Conservation (phyloP, 257 asterid genomes). For the Misopates orontium region DNA sequence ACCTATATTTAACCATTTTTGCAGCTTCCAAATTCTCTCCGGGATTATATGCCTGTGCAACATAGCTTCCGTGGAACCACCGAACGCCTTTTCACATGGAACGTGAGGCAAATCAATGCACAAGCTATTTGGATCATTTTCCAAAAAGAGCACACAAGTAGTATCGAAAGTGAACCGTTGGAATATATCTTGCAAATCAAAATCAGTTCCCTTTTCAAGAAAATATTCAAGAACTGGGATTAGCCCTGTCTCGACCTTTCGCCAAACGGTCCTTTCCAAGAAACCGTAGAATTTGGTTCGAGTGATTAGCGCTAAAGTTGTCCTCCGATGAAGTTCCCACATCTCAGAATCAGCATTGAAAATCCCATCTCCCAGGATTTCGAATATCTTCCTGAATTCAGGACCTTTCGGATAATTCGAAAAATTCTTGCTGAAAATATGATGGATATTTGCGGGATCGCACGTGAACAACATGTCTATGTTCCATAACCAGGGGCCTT, state of each 20-base stretch:
- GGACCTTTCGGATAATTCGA: conserved; percentile 36
- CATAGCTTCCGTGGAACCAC: conserved; percentile 9
- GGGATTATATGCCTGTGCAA: conserved; percentile 38
- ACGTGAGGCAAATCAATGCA: conserved; percentile 23
- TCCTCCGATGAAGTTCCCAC: conserved; percentile 17
- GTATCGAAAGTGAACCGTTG: conserved; percentile 4
- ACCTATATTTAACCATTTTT: conserved; percentile 31
- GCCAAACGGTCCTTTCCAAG: not conserved
- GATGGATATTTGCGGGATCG: conserved; percentile 32
- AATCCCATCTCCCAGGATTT: conserved; percentile 31
- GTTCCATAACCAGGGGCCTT: conserved; percentile 22
- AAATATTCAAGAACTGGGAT: not conserved
- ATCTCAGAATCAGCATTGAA: conserved; percentile 27
- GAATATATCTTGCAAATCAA: conserved; percentile 7
- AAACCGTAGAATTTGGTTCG: not conserved
- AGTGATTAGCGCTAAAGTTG: not conserved
- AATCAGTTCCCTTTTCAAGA: not conserved
- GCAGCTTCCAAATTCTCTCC: conserved; percentile 32
- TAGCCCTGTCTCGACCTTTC: not conserved
- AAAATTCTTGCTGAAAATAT: conserved; percentile 29
- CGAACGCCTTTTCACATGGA: conserved; percentile 30
- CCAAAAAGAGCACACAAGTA: conserved; percentile 10
- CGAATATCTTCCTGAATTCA: conserved; percentile 25
- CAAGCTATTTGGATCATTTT: conserved; percentile 17
- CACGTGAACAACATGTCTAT: conserved; percentile 23